Base-by-base conservation (phyloP, 257 asterid genomes). In the Craterostigma plantagineum region DNA sequence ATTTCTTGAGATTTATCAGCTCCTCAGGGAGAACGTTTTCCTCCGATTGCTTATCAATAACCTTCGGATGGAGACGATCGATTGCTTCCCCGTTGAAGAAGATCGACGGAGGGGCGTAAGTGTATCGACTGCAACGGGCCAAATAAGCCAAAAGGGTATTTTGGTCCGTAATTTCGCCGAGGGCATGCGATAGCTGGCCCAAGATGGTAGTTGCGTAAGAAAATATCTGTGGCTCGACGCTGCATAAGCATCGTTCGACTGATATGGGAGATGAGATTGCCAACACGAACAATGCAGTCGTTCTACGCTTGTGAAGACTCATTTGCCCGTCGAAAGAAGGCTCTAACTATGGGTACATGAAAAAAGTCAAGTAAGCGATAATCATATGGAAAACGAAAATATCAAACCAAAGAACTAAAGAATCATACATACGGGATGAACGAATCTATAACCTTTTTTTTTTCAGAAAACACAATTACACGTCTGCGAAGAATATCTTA, bases 181-280 rank as follows among this genome's bases (percentile, higher is more conserved):
- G 79, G 45, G 75, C 72, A 44, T 47, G 42, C 47, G 81, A 61
- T 45, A 77, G 48, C 66, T 93, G 68, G 54, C 81, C 91, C 59
- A 83, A 62, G 12, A 79, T 33, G 4, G 85, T 66, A 47, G 71
- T 91, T 3, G 95, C 98, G 59, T 76, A 90, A 43, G 98, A 90
- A 64, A 58, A 90, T 34, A 76, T 52, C 56, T 57, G 65, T 10
- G 95, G 76, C 18, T 85, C 91, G 64, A 90, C 53, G 44, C 77
- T 72, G 81, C 87, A 71, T 58, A 59, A 63, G 17, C 42, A 42
- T 42, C 48, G 60, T 60, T 79, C 85, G 45, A 64, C 16, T 23
- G 91, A 90, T 12, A 90, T 77, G 14, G 98, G 95, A 43, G 92
- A 85, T 38, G 95, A 79, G 58, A 69, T 67, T 52, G 91, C 81